A percentile compares a stretch with the other conserved stretches of the same genome.
These are phyloP conservation scores for Steccherinum ochraceum DNA, from an alignment of 768 basidiomycete genomes.

Conservation along the genomic window DNA sequence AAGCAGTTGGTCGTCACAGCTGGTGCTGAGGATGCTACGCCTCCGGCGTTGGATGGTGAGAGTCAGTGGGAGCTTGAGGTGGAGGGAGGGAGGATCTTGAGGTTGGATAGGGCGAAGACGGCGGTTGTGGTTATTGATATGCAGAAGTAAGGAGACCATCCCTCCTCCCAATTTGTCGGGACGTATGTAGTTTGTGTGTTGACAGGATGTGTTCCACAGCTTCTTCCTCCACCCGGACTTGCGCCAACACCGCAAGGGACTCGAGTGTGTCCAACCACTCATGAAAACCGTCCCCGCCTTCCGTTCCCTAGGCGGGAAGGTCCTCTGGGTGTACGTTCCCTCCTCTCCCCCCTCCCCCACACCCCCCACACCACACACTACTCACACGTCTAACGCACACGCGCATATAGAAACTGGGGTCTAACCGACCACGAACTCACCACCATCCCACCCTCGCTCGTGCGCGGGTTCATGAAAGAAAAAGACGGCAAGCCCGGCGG, in stretches of 20 bases:
- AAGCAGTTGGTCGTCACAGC: not conserved
- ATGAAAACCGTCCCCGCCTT: slow-evolving; percentile 41
- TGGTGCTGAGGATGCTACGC: not conserved
- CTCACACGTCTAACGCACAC: no score
- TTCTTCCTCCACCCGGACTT: slow-evolving; percentile 63
- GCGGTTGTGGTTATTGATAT: slow-evolving; percentile 66
- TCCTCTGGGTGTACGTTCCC: slow-evolving; percentile 52
- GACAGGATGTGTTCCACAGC: slow-evolving; percentile 26
- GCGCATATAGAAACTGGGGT: slow-evolving; percentile 69
- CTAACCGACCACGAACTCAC: slow-evolving; percentile 57
- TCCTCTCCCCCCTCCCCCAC: no score
- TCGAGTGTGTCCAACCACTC: slow-evolving; percentile 52
- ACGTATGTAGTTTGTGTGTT: not conserved
- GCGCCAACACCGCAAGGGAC: slow-evolving; percentile 45
- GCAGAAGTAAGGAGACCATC: slow-evolving; percentile 70
- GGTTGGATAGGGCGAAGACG: slow-evolving; percentile 41
- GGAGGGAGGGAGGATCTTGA: slow-evolving; percentile 42
- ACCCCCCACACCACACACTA: no score
- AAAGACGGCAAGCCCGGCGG: slow-evolving; percentile 26
- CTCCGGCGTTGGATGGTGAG: slow-evolving; percentile 27
- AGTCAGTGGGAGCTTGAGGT: slow-evolving; percentile 50
- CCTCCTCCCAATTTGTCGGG: no score
- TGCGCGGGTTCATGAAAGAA: slow-evolving; percentile 47
- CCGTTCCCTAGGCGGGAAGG: slow-evolving; percentile 44
- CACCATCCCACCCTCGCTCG: slow-evolving; percentile 54